These are phyloP conservation scores for Apophysomyces trapeziformis DNA, from an alignment of 371 early-diverging fungal species.

Conservation along the genomic window DNA sequence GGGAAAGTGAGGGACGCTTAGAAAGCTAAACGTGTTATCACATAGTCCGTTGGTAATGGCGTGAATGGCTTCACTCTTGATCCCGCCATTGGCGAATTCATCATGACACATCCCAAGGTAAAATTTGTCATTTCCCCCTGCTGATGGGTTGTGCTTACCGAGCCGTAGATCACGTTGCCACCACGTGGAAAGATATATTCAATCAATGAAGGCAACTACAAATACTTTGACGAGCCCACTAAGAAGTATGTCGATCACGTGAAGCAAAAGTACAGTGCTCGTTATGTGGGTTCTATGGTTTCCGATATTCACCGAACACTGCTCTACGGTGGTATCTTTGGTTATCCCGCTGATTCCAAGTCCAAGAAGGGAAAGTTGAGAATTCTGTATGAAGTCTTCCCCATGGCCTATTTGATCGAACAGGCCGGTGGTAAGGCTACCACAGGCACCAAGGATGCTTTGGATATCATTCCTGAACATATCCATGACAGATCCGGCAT, in stretches of 20 bases:
- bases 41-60: slow-evolving; percentile 81
- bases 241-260: slow-evolving; percentile 88
- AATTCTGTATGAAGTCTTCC: slow-evolving; percentile 97
- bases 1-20: slow-evolving; percentile 11
- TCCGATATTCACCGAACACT: slow-evolving; percentile 98
- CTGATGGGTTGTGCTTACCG: too few relatives aligned
- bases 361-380: slow-evolving; percentile 94
- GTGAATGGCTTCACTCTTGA: slow-evolving; percentile 98
- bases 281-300: slow-evolving; percentile 99
- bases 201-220: slow-evolving; percentile 96
- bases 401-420: slow-evolving; percentile 95
- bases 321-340: slow-evolving; percentile 90
- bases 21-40: not conserved
- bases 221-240: slow-evolving; percentile 89
- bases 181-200: slow-evolving; percentile 96
- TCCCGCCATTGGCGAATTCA: slow-evolving; percentile 96
- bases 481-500: slow-evolving; percentile 94
- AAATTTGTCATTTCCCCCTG: not conserved
- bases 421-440: slow-evolving; percentile 95
- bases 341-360: slow-evolving; percentile 86
- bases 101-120: slow-evolving; percentile 93
- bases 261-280: slow-evolving; percentile 92
- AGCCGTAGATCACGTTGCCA: slow-evolving; percentile 70
- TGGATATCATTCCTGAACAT: slow-evolving; percentile 86
- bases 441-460: slow-evolving; percentile 81